phyloP scores from a whole-genome alignment of 176 grass and related monocot species.

The Typha latifolia region DNA sequence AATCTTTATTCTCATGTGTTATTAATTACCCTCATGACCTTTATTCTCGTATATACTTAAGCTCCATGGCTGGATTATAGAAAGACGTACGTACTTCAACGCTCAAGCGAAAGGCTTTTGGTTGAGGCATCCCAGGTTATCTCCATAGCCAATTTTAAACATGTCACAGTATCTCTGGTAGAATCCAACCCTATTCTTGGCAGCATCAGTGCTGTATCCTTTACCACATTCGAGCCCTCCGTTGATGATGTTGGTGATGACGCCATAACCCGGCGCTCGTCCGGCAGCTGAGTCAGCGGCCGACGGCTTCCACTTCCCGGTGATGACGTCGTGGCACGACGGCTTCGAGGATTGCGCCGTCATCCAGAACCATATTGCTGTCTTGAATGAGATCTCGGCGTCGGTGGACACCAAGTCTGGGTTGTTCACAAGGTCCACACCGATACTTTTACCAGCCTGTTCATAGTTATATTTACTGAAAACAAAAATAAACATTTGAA shows the following conservation, averaged over 20 bases:
- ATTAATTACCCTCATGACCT: no score
- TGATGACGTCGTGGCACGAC: constrained; percentile 3
- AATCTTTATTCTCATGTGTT: no score
- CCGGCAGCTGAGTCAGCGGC: background rate
- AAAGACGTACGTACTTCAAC: no score
- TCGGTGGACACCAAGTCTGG: background rate
- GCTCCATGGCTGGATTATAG: background rate
- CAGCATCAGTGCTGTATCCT: background rate
- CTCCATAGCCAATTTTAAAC: background rate
- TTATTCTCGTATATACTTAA: no score
- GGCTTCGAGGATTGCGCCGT: constrained; percentile 11
- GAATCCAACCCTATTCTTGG: background rate
- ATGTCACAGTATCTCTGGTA: background rate
- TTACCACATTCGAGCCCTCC: no score
- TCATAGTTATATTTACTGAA: constrained; percentile 6
- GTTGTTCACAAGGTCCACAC: background rate
- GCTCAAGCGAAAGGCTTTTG: constrained; percentile 2
- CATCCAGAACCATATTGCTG: constrained; percentile 24
- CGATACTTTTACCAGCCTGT: background rate
- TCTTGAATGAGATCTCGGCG: background rate
- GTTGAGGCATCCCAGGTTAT: background rate
- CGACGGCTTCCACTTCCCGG: constrained; percentile 7
- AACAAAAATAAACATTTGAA: no score
- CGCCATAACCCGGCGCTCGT: constrained; percentile 5
- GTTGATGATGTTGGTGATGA: constrained; percentile 31